Conservation (phyloP, 2,329 filamentous ascomycete genomes). For the Pseudogymnoascus sp. region DNA sequence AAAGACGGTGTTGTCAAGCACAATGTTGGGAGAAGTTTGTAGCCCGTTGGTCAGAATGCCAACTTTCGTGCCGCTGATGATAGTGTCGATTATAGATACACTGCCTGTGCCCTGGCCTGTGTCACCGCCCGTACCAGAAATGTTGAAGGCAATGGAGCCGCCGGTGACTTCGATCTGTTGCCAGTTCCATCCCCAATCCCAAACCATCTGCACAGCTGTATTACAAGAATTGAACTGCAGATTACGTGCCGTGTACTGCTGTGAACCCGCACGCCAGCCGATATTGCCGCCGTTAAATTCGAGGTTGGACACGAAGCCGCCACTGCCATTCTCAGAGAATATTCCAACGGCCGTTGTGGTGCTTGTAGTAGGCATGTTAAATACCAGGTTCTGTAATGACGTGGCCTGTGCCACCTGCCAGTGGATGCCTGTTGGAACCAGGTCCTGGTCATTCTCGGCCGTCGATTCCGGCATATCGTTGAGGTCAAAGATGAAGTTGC, state of each 20-base stretch:
- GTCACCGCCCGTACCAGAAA: constrained; percentile 34
- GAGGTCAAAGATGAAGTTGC: constrained; percentile 57
- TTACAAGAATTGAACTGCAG: constrained; percentile 37
- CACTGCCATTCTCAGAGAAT: constrained; percentile 47
- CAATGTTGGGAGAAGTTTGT: constrained; percentile 50
- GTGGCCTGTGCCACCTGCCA: constrained; percentile 50
- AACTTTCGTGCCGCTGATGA: constrained; percentile 39
- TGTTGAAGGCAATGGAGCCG: constrained; percentile 44
- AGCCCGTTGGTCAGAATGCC: constrained; percentile 46
- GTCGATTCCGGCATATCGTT: constrained; percentile 24
- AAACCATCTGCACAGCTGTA: constrained; percentile 48
- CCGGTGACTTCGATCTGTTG: constrained; percentile 43
- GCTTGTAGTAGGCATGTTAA: constrained; percentile 42
- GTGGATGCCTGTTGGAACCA: constrained; percentile 41
- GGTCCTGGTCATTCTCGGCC: too few species aligned
- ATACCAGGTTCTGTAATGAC: constrained; percentile 53
- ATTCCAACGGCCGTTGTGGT: constrained; percentile 48
- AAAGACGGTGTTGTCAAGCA: constrained; percentile 84
- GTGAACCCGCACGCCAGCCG: constrained; percentile 53
- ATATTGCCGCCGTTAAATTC: constrained; percentile 52
- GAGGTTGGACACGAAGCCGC: constrained; percentile 51
- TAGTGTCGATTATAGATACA: constrained; percentile 48
- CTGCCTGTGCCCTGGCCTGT: constrained; percentile 42
- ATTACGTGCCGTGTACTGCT: constrained; percentile 55
- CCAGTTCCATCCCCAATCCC: constrained; percentile 54